Evolutionary conservation across 345 rosid species (phyloP).

Genomic region (Rhizophora apiculata): DNA sequence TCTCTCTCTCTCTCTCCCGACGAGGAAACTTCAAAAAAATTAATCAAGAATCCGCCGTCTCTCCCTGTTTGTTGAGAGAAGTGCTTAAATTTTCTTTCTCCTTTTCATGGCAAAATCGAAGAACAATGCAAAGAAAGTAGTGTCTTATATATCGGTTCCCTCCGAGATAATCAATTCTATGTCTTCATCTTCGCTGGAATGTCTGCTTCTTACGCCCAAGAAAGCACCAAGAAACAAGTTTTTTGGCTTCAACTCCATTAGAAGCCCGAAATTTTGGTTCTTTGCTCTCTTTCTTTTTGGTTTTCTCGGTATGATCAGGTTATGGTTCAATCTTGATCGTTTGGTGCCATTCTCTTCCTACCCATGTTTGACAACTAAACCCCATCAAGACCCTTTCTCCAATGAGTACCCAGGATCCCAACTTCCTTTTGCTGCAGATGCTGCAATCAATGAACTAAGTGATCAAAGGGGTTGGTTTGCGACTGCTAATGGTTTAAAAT

Average conservation of each 20-base stretch:
- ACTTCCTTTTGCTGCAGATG: conserved; percentile 25
- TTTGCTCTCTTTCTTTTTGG: conserved; percentile 53
- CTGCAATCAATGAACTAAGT: not conserved
- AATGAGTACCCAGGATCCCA: conserved; percentile 19
- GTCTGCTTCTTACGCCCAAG: conserved; percentile 58
- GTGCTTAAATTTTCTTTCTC: not conserved
- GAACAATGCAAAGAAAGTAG: conserved; percentile 26
- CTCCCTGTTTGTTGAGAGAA: not conserved
- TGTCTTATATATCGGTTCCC: conserved; percentile 30
- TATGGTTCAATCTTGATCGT: conserved; percentile 48
- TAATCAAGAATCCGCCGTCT: not conserved
- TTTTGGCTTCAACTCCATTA: conserved; percentile 22
- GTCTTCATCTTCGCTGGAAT: conserved; percentile 57
- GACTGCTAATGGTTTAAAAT: conserved; percentile 12
- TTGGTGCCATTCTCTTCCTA: conserved; percentile 38
- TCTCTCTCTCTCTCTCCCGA: not conserved
- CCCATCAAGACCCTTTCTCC: conserved; percentile 19
- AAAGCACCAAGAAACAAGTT: conserved; percentile 34
- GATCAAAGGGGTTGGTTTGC: conserved; percentile 8
- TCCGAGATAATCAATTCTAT: conserved; percentile 31
- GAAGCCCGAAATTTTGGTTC: conserved; percentile 53
- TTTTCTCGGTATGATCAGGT: conserved; percentile 47
- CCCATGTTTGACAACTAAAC: conserved; percentile 46
- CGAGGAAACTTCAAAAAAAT: not conserved
- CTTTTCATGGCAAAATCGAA: conserved; percentile 27